phyloP scores from a whole-genome alignment of 805 yeast species.

The Pichia cephalocereana region DNA sequence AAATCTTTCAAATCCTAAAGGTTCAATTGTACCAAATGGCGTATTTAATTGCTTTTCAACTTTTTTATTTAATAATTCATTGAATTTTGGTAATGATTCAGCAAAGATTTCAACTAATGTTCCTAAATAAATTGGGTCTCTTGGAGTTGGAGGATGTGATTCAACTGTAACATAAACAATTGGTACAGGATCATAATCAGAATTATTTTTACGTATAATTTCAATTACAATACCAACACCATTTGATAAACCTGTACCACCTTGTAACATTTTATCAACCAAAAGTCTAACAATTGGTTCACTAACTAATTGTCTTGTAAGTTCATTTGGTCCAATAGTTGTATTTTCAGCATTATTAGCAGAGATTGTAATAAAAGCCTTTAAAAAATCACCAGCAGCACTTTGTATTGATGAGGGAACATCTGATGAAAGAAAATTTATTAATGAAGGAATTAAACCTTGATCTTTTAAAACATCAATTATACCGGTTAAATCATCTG shows the following conservation, averaged over 20 bases:
- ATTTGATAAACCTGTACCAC: slow-evolving; percentile 83
- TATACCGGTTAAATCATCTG: slow-evolving; percentile 81
- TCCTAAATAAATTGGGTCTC: slow-evolving; percentile 92
- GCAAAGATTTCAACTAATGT: slow-evolving; percentile 73
- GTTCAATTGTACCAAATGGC: slow-evolving; percentile 59
- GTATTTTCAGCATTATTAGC: slow-evolving; percentile 88
- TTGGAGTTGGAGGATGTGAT: slow-evolving; percentile 83
- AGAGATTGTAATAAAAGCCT: slow-evolving; percentile 88
- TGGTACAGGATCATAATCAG: slow-evolving; percentile 88
- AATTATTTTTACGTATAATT: slow-evolving; percentile 87
- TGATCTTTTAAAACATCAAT: slow-evolving; percentile 69
- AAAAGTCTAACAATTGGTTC: slow-evolving; percentile 56
- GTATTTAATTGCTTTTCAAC: slow-evolving; percentile 39
- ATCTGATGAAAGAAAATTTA: slow-evolving; percentile 62
- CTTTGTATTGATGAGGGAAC: slow-evolving; percentile 68
- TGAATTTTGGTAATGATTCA: slow-evolving; percentile 60
- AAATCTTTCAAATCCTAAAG: slow-evolving; percentile 85
- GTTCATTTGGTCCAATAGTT: slow-evolving; percentile 91
- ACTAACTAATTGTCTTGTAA: slow-evolving; percentile 84
- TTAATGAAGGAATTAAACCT: slow-evolving; percentile 59
- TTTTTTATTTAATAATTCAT: slow-evolving; percentile 42
- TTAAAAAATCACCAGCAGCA: slow-evolving; percentile 91
- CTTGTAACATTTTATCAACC: slow-evolving; percentile 67
- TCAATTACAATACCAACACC: slow-evolving; percentile 95
- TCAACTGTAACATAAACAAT: slow-evolving; percentile 75